Evolutionary conservation across 352 stramenopile genomes (phyloP), one percentile per base, ranked within the genome.

Genomic region (Pythium insidiosum): DNA sequence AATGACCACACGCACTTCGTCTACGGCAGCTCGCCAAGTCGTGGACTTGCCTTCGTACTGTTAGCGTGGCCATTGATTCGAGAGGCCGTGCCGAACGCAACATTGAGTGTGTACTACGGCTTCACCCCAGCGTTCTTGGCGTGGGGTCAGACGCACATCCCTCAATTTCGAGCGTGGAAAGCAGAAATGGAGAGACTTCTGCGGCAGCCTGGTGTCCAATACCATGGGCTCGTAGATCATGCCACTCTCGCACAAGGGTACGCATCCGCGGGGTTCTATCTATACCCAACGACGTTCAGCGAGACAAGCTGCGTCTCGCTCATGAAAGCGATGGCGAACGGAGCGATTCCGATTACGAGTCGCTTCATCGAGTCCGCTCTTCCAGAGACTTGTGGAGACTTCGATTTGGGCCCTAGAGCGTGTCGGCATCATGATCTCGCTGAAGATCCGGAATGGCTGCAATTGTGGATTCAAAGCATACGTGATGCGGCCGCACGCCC

Each of bases 301-400:
- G 88, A 97, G 55, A 96, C 88, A 24, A 95, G 88, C 26, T 97
- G 87, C 39, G 82, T 97, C 18, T 88, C 90, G 5, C 60, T 96
- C 30, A 96, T 97, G 75, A 96, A 96, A 51, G 86, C 84, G 4
- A 95, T 96, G 83, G 71, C 70, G 3, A 77, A 80, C 35, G 90
- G 89, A 13, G 80, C 82, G 2, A 83, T 97, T 39, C 89, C 90
- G 16, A 86, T 97, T 50, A 97, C 88, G 20, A 93, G 66, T 54
- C 66, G 71, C 0, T 89, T 73, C 47, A 43, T 51, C 3, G 26
- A 48, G 6, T 97, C 83, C 1, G 79, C 71, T 3, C 39, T 94
- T 15, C 38, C 53, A 15, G 84, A 93, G 42, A 88, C 89, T 6
- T 66, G 64, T 9, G 58, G 42, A 12, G 46, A 42, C 15, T 94